Conservation (phyloP, 2,329 filamentous ascomycete species). For the Talaromyces amestolkiae region DNA sequence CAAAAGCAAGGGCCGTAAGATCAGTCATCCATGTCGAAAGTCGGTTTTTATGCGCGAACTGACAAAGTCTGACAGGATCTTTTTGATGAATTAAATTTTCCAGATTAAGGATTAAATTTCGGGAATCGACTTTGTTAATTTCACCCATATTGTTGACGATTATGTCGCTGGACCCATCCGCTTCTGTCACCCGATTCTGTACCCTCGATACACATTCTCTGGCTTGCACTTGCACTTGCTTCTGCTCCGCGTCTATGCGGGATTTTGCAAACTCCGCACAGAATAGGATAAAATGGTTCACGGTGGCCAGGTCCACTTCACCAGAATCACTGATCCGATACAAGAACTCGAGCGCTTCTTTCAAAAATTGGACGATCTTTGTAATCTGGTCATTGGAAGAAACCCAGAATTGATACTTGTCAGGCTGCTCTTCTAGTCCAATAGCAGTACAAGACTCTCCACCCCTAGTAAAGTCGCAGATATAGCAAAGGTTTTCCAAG, state of each 20-base stretch:
- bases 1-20: background rate
- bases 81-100: slow-evolving; percentile 2
- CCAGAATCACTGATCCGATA: background rate
- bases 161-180: slow-evolving; percentile 10
- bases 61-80: slow-evolving; percentile 19
- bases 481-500: slow-evolving; percentile 42
- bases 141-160: background rate
- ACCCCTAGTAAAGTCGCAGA: slow-evolving; percentile 50
- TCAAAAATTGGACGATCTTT: slow-evolving; percentile 35
- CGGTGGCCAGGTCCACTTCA: background rate
- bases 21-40: slow-evolving; percentile 15
- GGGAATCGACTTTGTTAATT: background rate
- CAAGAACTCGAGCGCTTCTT: slow-evolving; percentile 24
- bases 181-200: background rate
- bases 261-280: slow-evolving; percentile 19
- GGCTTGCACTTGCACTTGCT: slow-evolving; percentile 13
- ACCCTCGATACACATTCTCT: slow-evolving; percentile 9
- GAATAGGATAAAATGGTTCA: slow-evolving; percentile 14
- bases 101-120: slow-evolving; percentile 3
- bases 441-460: slow-evolving; percentile 48
- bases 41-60: slow-evolving; percentile 21
- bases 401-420: slow-evolving; percentile 44
- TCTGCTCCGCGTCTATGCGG: slow-evolving; percentile 19
- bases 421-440: slow-evolving; percentile 36
- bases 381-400: slow-evolving; percentile 37